These are phyloP conservation scores for Pythium rishiriense DNA, from an alignment of 352 stramenopile genomes.

Conservation along the genomic window DNA sequence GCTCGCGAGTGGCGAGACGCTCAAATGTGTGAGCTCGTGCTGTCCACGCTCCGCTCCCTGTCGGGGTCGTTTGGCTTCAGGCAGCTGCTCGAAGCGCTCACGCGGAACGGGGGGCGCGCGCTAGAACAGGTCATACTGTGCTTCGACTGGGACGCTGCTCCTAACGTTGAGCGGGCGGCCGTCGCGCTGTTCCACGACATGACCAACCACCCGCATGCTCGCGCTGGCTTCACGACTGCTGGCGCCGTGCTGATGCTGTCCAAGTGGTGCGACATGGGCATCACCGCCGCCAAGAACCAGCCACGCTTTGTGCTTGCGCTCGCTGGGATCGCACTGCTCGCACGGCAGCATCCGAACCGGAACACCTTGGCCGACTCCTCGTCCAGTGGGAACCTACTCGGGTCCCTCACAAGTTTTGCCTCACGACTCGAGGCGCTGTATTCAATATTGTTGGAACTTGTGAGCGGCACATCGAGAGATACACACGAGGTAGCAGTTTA, in stretches of 20 bases:
- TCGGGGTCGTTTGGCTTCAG: conserved; percentile 52
- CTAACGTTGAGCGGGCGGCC: conserved; percentile 35
- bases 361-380: not conserved
- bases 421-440: conserved; percentile 48
- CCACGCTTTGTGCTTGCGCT: conserved; percentile 50
- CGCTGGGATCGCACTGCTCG: conserved; percentile 48
- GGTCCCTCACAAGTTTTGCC: conserved; percentile 32
- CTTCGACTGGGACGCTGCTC: conserved; percentile 37
- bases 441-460: conserved; percentile 45
- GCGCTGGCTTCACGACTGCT: conserved; percentile 61
- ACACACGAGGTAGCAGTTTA: conserved; percentile 39
- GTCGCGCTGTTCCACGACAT: conserved; percentile 65
- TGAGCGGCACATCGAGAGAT: conserved; percentile 26
- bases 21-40: conserved; percentile 38
- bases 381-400: conserved; percentile 28
- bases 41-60: conserved; percentile 42
- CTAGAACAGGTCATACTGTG: conserved; percentile 49
- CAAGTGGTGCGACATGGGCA: conserved; percentile 35
- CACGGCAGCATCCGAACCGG: conserved; percentile 35
- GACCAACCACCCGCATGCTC: conserved; percentile 47
- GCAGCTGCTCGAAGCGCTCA: conserved; percentile 55
- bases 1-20: conserved; percentile 9
- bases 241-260: conserved; percentile 54
- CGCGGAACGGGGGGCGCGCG: conserved; percentile 47
- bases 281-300: conserved; percentile 32